phyloP scores from a whole-genome alignment of 2,329 filamentous ascomycete genomes.

The Fusarium napiforme region DNA sequence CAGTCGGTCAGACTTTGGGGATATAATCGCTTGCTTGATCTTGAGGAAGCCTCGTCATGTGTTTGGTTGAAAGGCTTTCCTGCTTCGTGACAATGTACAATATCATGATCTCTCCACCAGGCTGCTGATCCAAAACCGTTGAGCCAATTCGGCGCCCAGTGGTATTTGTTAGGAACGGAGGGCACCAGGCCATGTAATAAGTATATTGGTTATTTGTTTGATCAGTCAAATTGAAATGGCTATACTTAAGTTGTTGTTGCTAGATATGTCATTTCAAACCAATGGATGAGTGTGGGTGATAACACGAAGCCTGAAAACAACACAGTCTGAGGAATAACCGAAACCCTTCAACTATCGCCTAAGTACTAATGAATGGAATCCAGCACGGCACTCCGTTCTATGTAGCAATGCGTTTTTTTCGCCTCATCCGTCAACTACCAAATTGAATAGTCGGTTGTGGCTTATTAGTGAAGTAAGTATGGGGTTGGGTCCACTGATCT shows the following conservation, averaged over 20 bases:
- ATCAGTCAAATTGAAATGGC: neutral
- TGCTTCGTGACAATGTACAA: neutral
- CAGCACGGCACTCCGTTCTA: neutral
- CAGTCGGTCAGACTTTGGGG: neutral
- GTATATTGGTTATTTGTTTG: neutral
- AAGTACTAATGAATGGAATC: neutral
- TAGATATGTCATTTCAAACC: slow-evolving; percentile 1
- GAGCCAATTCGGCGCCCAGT: neutral
- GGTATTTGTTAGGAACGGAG: neutral
- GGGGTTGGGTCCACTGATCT: neutral
- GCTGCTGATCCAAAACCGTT: neutral
- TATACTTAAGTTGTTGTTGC: neutral
- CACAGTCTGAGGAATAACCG: neutral
- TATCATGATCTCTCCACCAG: too few relatives aligned
- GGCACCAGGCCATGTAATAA: neutral
- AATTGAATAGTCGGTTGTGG: neutral
- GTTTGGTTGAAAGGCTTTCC: neutral
- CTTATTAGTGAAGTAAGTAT: neutral
- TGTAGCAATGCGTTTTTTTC: neutral
- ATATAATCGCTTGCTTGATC: slow-evolving; percentile 6
- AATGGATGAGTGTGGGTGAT: neutral
- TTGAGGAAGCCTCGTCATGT: neutral
- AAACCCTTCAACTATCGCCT: neutral
- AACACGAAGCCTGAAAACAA: neutral
- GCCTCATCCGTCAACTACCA: neutral